These are phyloP conservation scores for Entomophthora muscae DNA, from an alignment of 371 early-diverging fungal species.

Conservation along the genomic window DNA sequence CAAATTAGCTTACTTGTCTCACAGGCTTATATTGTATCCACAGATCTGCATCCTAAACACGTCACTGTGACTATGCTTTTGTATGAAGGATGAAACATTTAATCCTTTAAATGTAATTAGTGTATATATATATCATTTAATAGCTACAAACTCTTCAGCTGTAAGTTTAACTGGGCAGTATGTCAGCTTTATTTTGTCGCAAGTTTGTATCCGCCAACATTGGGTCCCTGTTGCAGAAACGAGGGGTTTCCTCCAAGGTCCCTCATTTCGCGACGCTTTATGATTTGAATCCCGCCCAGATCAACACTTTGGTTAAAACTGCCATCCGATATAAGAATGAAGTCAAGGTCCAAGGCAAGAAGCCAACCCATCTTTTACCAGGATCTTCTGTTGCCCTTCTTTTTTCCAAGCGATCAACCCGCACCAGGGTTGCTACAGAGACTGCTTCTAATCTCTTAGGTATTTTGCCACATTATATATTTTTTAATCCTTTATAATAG, in stretches of 20 bases:
- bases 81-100: too few species aligned
- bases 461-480: too few species aligned
- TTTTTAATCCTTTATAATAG: too few species aligned
- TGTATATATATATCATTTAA: too few species aligned
- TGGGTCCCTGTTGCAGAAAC: not conserved
- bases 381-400: constrained; percentile 69
- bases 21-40: too few species aligned
- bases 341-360: constrained; percentile 24
- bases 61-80: too few species aligned
- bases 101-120: too few species aligned
- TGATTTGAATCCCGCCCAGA: constrained; percentile 21
- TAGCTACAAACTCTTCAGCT: too few species aligned
- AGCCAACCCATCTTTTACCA: constrained; percentile 33
- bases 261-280: constrained; percentile 28
- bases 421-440: constrained; percentile 90
- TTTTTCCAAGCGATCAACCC: constrained; percentile 86
- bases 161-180: too few species aligned
- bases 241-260: not conserved
- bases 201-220: not conserved
- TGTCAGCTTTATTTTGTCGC: not conserved
- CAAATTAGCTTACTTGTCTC: too few species aligned
- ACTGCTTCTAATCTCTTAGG: constrained; percentile 70
- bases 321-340: constrained; percentile 30
- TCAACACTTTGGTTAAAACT: constrained; percentile 23
- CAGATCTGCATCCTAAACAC: too few species aligned